Percentiles rank a stretch among this genome's conserved stretches.
Conservation (phyloP, 257 asterid genomes). For the Capsicum pubescens region DNA sequence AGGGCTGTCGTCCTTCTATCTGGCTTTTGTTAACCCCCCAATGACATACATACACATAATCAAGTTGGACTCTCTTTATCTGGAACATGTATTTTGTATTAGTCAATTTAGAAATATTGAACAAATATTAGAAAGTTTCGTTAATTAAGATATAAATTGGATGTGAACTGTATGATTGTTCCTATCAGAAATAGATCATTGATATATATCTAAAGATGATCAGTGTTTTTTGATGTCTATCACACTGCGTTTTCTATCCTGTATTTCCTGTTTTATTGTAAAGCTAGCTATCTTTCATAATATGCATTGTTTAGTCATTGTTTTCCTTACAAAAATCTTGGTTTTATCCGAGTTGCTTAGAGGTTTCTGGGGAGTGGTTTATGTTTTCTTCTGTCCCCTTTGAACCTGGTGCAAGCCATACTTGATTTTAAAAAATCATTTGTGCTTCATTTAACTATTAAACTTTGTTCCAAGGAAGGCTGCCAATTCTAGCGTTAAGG, state of each 20-base stretch:
- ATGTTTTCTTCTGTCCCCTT: neutral
- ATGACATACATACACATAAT: too few species aligned
- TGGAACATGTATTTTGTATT: too few species aligned
- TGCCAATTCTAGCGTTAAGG: too few species aligned
- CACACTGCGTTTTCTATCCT: neutral
- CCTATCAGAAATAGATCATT: neutral
- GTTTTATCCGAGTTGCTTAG: neutral
- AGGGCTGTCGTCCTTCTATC: too few species aligned
- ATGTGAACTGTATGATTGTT: neutral
- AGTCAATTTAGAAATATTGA: too few species aligned
- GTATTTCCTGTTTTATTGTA: neutral
- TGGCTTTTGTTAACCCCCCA: too few species aligned
- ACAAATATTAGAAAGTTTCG: neutral
- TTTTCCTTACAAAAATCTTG: neutral
- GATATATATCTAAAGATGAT: neutral
- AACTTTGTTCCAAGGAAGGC: too few species aligned
- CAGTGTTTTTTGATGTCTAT: neutral
- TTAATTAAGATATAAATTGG: neutral
- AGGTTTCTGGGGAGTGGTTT: neutral
- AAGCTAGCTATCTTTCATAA: neutral
- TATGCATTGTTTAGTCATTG: neutral
- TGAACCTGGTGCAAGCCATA: neutral
- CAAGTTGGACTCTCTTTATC: too few species aligned
- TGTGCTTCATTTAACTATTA: too few species aligned
- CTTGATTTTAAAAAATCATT: too few species aligned